phyloP scores from a whole-genome alignment of 2,329 filamentous ascomycete genomes.

The Botrytis fragariae region DNA sequence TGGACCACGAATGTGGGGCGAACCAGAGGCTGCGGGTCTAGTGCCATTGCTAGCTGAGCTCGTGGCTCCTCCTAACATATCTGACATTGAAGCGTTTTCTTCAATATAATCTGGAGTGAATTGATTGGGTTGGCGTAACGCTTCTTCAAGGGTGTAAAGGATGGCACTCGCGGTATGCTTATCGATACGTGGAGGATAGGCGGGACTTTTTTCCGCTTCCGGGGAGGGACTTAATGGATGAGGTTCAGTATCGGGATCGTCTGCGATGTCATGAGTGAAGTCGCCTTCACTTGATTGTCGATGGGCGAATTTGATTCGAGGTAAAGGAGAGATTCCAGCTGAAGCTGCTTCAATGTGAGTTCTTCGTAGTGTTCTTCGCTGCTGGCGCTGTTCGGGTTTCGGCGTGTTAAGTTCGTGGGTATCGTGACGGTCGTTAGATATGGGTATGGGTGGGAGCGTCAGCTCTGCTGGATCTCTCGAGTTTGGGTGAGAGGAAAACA shows the following conservation, averaged over 20 bases:
- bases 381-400: constrained; percentile 36
- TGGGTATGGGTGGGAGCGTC: constrained; percentile 33
- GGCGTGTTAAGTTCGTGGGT: constrained; percentile 37
- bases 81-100: constrained; percentile 90
- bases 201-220: constrained; percentile 26
- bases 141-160: constrained; percentile 88
- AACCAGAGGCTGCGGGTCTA: constrained; percentile 49
- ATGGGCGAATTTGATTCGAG: constrained; percentile 30
- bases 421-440: constrained; percentile 40
- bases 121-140: constrained; percentile 73
- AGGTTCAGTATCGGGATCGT: constrained; percentile 33
- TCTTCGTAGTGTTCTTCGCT: constrained; percentile 32
- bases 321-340: constrained; percentile 37
- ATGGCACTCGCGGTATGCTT: constrained; percentile 85
- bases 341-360: constrained; percentile 39
- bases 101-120: constrained; percentile 84
- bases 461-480: constrained; percentile 32
- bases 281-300: constrained; percentile 25
- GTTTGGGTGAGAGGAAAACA: constrained; percentile 31
- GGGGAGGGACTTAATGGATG: constrained; percentile 24
- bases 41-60: constrained; percentile 51
- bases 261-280: constrained; percentile 34
- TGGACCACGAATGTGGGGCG: constrained; percentile 69
- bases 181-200: constrained; percentile 65
- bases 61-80: constrained; percentile 63